Evolutionary conservation across 176 grass and related monocot species (phyloP).

Genomic region (Echinochloa phyllopogon): DNA sequence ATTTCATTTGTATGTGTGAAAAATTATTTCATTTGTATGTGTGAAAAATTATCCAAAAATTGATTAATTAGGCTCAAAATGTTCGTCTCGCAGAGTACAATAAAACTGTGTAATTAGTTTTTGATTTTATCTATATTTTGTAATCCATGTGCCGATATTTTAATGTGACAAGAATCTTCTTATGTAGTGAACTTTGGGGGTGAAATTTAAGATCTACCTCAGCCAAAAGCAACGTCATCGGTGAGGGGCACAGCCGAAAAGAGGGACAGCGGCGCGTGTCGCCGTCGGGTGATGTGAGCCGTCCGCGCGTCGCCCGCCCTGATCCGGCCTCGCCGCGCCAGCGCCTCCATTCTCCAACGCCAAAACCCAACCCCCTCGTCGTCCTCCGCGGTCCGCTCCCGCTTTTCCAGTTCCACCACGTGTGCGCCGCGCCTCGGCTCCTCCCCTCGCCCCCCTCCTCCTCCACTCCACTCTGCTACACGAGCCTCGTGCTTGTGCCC

Average conservation of each 20-base stretch:
- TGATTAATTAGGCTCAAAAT: too few species aligned
- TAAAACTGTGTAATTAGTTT: too few species aligned
- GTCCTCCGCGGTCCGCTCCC: not conserved
- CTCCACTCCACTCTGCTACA: not conserved
- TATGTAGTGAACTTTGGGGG: too few species aligned
- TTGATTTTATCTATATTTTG: too few species aligned
- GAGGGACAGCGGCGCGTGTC: not conserved
- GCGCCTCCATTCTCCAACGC: not conserved
- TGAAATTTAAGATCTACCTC: too few species aligned
- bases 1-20: too few species aligned
- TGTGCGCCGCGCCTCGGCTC: slow-evolving; percentile 30
- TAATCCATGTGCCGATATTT: too few species aligned
- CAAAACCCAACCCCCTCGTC: not conserved
- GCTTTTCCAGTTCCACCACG: slow-evolving; percentile 13
- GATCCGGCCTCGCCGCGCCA: not conserved
- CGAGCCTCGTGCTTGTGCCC: not conserved
- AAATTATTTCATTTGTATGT: too few species aligned
- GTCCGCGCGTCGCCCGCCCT: not conserved
- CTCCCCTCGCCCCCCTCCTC: not conserved
- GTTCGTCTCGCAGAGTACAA: too few species aligned
- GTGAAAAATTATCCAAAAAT: too few species aligned
- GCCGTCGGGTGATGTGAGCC: not conserved
- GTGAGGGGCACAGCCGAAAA: not conserved
- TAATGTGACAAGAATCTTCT: too few species aligned
- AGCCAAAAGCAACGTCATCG: not conserved